Conservation (phyloP, 2,329 filamentous ascomycete genomes). For the Monilinia fructigena region DNA sequence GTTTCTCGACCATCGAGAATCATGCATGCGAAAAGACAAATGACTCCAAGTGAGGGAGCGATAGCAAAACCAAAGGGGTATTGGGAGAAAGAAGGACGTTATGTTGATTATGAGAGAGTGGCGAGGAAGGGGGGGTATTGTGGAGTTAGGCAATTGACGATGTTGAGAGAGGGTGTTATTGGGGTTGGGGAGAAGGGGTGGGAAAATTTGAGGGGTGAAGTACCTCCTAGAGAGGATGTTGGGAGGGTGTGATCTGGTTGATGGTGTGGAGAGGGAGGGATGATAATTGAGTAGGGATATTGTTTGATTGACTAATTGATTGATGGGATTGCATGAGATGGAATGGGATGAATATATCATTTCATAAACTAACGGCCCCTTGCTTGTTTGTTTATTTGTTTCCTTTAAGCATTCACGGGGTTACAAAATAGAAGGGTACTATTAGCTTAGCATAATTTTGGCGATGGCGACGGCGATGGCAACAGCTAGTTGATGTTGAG, state of each 20-base stretch:
- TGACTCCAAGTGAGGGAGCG: neutral
- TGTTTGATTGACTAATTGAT: conserved; percentile 1
- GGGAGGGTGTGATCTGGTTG: neutral
- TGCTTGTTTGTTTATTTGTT: too few relatives aligned
- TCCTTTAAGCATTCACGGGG: too few relatives aligned
- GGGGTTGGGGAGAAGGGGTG: conserved; percentile 39
- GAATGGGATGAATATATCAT: neutral
- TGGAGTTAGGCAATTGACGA: conserved; percentile 53
- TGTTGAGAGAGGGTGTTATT: conserved; percentile 40
- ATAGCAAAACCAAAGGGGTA: conserved; percentile 27
- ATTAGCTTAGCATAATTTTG: too few relatives aligned
- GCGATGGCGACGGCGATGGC: too few relatives aligned
- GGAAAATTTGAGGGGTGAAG: conserved; percentile 37
- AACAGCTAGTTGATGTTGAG: too few relatives aligned
- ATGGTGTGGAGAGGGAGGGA: too few relatives aligned
- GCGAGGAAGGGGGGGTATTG: conserved; percentile 56
- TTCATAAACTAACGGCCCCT: neutral
- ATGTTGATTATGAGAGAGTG: conserved; percentile 45
- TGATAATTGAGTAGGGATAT: too few relatives aligned
- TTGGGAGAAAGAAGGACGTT: conserved; percentile 40
- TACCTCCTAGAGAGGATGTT: conserved; percentile 29
- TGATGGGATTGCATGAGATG: neutral
- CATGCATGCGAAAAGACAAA: conserved; percentile 13
- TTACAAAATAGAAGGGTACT: too few relatives aligned
- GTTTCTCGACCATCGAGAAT: neutral